phyloP scores from a whole-genome alignment of 305 asterid species.

The Fraxinus baroniana region DNA sequence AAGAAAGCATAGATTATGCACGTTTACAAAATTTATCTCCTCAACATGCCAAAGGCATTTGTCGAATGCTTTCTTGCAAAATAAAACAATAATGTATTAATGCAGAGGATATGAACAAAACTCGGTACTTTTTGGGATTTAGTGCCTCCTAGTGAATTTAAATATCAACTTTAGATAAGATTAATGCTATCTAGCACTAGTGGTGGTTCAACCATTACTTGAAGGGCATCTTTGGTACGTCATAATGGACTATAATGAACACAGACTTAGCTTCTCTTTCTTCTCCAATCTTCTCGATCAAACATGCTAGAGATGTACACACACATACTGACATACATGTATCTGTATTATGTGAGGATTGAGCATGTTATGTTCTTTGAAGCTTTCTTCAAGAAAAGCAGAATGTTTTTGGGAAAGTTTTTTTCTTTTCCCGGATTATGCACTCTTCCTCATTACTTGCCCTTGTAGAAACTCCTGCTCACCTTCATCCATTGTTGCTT shows the following conservation, averaged over 20 bases:
- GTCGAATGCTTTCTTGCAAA: neutral
- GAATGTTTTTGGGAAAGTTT: constrained; percentile 48
- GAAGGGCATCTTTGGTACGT: neutral
- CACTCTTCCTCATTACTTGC: constrained; percentile 72
- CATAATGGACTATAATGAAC: neutral
- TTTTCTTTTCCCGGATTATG: constrained; percentile 43
- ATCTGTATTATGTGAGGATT: constrained; percentile 17
- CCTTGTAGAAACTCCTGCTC: constrained; percentile 45
- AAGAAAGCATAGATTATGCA: neutral
- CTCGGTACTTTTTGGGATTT: neutral
- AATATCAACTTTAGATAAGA: neutral
- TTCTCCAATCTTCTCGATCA: neutral
- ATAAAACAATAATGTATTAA: neutral
- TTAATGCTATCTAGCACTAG: neutral
- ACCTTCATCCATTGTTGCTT: constrained; percentile 13
- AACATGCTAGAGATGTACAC: neutral
- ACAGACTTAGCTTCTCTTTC: neutral
- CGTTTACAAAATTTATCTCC: neutral
- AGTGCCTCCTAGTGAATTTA: neutral
- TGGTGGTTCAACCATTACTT: neutral
- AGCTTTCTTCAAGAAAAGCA: constrained; percentile 79
- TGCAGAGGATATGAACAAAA: neutral
- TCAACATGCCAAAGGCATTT: neutral
- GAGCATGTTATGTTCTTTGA: constrained; percentile 71
- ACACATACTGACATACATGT: neutral